phyloP scores from a whole-genome alignment of 805 yeast genomes.

The Starmerella bombi region DNA sequence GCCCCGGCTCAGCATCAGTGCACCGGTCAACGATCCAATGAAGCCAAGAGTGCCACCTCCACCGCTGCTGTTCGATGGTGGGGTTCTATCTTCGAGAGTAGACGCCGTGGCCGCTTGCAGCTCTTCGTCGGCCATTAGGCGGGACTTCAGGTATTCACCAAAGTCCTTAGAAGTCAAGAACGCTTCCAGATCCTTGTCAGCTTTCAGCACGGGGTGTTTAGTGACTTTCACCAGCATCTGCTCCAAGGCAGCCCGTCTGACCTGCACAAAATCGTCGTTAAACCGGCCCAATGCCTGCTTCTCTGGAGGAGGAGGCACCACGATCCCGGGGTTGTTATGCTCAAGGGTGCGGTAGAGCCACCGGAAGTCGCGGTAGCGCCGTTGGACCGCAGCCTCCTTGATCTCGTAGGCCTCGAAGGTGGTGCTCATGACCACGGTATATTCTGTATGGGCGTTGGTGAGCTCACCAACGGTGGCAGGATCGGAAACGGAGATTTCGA shows the following conservation, averaged over 20 bases:
- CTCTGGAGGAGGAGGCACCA: constrained; percentile 92
- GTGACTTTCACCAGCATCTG: constrained; percentile 71
- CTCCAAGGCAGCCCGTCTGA: constrained; percentile 70
- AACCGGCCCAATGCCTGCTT: constrained; percentile 89
- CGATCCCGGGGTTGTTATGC: constrained; percentile 74
- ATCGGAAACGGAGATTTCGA: constrained; percentile 15
- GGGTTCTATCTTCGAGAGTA: neutral
- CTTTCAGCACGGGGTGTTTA: constrained; percentile 40
- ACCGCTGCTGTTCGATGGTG: neutral
- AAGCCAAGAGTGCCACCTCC: constrained; percentile 6
- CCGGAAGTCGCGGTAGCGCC: constrained; percentile 84
- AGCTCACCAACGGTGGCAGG: constrained; percentile 56
- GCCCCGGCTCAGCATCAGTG: constrained; percentile 25
- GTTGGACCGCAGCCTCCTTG: constrained; percentile 46
- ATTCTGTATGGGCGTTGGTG: constrained; percentile 78
- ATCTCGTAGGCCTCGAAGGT: constrained; percentile 31
- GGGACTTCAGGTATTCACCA: constrained; percentile 45
- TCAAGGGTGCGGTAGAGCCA: constrained; percentile 88
- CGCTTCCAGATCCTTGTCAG: constrained; percentile 62
- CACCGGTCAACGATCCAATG: constrained; percentile 16
- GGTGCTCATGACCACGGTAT: constrained; percentile 56
- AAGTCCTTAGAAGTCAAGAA: constrained; percentile 69
- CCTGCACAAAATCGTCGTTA: constrained; percentile 78
- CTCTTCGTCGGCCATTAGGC: constrained; percentile 37
- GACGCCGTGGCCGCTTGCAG: constrained; percentile 23